Evolutionary conservation across 2,329 filamentous ascomycete species (phyloP).

Genomic region (Ascosphaera acerosa): DNA sequence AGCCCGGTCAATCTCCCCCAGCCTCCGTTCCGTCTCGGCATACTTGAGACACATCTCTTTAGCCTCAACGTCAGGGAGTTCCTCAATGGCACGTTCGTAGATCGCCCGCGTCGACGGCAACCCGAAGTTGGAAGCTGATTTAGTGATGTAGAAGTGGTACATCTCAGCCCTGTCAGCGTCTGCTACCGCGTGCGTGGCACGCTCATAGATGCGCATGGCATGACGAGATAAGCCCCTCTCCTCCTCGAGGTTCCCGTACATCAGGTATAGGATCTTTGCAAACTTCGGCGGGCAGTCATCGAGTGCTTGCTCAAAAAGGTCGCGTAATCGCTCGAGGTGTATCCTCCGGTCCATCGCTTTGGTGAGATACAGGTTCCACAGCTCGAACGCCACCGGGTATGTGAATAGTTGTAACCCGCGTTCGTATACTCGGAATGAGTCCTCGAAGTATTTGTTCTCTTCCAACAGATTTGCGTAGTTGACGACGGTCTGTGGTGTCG

Average conservation of each 20-base stretch:
- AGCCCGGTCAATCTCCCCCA: conserved; percentile 86
- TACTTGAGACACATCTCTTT: conserved; percentile 98
- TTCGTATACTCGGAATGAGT: conserved; percentile 95
- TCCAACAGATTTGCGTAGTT: conserved; percentile 94
- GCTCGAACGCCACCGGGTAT: conserved; percentile 90
- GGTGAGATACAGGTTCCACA: conserved; percentile 95
- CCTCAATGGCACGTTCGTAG: conserved; percentile 84
- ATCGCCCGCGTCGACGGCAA: conserved; percentile 84
- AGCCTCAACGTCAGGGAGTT: conserved; percentile 78
- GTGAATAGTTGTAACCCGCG: conserved; percentile 92
- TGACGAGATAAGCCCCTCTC: conserved; percentile 82
- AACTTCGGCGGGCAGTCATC: conserved; percentile 90
- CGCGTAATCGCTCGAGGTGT: conserved; percentile 74
- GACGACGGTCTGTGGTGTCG: conserved; percentile 92
- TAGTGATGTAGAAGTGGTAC: conserved; percentile 99
- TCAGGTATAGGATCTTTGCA: conserved; percentile 83
- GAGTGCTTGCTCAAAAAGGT: conserved; percentile 90
- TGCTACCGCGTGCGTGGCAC: conserved; percentile 76
- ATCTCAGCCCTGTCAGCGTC: conserved; percentile 90
- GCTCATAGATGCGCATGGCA: conserved; percentile 97
- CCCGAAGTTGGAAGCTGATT: conserved; percentile 93
- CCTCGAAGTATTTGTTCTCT: conserved; percentile 85
- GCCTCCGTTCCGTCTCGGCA: conserved; percentile 77
- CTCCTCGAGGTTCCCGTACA: conserved; percentile 96
- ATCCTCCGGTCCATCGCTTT: conserved; percentile 95